phyloP scores from a whole-genome alignment of 2,329 filamentous ascomycete genomes.

The Cordyceps pruinosa region DNA sequence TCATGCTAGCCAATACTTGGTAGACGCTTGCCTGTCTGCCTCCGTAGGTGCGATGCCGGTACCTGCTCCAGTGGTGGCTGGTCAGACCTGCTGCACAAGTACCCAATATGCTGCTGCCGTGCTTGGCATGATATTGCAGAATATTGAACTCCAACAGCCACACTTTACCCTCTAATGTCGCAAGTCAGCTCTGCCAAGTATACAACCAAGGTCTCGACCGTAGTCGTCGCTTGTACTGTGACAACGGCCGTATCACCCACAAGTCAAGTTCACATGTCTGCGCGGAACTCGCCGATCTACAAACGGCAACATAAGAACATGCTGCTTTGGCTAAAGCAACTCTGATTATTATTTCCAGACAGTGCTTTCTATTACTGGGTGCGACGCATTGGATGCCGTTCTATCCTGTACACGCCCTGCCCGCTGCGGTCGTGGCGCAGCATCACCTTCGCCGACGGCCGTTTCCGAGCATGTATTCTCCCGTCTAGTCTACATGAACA shows the following conservation, averaged over 20 bases:
- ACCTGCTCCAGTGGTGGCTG: too few relatives aligned
- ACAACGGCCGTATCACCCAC: not conserved
- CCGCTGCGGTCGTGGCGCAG: not conserved
- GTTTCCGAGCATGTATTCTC: not conserved
- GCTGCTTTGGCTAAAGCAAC: not conserved
- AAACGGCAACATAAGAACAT: not conserved
- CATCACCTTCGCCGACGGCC: not conserved
- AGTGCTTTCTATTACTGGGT: not conserved
- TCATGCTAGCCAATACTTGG: not conserved
- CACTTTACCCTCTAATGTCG: not conserved
- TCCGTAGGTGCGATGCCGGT: too few relatives aligned
- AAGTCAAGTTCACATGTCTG: not conserved
- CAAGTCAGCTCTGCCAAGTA: not conserved
- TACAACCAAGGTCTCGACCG: not conserved
- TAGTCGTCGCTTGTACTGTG: not conserved
- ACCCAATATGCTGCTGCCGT: not conserved
- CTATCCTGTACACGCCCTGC: not conserved
- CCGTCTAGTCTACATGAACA: not conserved
- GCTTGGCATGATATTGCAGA: not conserved
- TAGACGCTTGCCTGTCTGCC: too few relatives aligned
- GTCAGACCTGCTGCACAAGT: not conserved
- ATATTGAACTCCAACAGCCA: not conserved
- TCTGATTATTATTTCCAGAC: not conserved
- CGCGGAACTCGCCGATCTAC: not conserved
- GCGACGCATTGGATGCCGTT: not conserved